Evolutionary conservation across 805 yeast species (phyloP), one percentile per base, ranked within the genome.

Genomic region (Sugiyamaella qingdaonensis): DNA sequence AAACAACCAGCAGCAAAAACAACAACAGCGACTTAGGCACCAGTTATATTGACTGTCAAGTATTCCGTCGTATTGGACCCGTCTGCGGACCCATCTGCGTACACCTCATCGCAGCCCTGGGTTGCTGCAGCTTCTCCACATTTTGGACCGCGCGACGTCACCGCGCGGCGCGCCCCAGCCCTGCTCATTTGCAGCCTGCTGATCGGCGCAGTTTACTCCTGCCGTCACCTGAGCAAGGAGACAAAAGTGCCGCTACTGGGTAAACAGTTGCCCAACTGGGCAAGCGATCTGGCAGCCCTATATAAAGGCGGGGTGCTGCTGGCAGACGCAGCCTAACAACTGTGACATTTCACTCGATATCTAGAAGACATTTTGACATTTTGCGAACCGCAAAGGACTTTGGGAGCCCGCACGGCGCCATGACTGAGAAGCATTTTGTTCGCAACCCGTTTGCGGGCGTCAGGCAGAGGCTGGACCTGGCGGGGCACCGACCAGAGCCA

Each of bases 51-150:
- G n/a, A n/a, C n/a, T n/a, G n/a, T n/a, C n/a, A n/a, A n/a, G n/a
- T n/a, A n/a, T n/a, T n/a, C n/a, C n/a, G n/a, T n/a, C n/a, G n/a
- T n/a, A n/a, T n/a, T n/a, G n/a, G n/a, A n/a, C n/a, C n/a, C 29
- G 7, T 24, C 29, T 24, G 29, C 7, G 29, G 3, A 7, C 29
- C 29, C 7, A 24, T 24, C 29, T n/a, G n/a, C n/a, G n/a, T n/a
- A n/a, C n/a, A n/a, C 29, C 43, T 16, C 43, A 39, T 39, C 43
- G 43, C 21, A 10, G 24, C 21, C 29, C 43, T 16, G 14, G 16
- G 13, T 39, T 39, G 43, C 43, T 39, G 43, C 43, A 39, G 19
- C 19, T 39, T 16, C 43, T 39, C 43, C 43, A 39, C 43, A 39
- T 16, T 39, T 39, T 16, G 4, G 14, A 3, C 29, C 7, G 29